phyloP scores from a whole-genome alignment of 2,329 filamentous ascomycete genomes.

The Pestalotiopsis sp. region DNA sequence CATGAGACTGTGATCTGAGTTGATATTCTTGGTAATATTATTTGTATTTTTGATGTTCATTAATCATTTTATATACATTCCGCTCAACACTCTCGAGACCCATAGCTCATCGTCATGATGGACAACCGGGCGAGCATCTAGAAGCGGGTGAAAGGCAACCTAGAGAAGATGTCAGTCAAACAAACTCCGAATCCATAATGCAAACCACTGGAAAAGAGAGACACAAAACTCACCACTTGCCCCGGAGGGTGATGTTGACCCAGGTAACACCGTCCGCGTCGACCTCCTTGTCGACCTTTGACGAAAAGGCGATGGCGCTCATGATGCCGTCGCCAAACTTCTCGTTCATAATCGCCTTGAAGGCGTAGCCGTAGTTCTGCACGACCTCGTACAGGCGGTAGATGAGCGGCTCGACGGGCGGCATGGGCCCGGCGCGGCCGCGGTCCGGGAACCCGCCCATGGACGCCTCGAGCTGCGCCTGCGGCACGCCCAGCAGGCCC shows the following conservation, averaged over 20 bases:
- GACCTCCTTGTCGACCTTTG: constrained; percentile 90
- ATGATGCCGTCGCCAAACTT: constrained; percentile 95
- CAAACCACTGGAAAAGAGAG: not conserved
- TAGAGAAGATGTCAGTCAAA: constrained; percentile 9
- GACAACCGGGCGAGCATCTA: constrained; percentile 14
- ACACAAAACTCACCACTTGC: constrained; percentile 32
- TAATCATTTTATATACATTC: not conserved
- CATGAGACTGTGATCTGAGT: too few species aligned
- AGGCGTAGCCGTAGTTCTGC: constrained; percentile 95
- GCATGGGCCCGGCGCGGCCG: constrained; percentile 79
- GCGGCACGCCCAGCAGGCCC: constrained; percentile 62
- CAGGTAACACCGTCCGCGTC: constrained; percentile 74
- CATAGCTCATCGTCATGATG: not conserved
- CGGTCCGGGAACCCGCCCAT: constrained; percentile 79
- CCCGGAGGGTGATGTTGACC: constrained; percentile 34
- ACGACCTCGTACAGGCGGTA: constrained; percentile 93
- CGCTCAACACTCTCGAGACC: not conserved
- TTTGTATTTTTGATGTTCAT: not conserved
- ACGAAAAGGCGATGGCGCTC: constrained; percentile 91
- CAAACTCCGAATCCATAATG: not conserved
- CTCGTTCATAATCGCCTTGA: constrained; percentile 94
- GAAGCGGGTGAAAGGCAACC: constrained; percentile 33
- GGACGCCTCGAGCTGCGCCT: constrained; percentile 59
- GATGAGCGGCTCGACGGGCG: constrained; percentile 81
- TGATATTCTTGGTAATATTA: not conserved